These are phyloP conservation scores for Penicillium antarcticum DNA, from an alignment of 495 filamentous ascomycete species.

Conservation along the genomic window DNA sequence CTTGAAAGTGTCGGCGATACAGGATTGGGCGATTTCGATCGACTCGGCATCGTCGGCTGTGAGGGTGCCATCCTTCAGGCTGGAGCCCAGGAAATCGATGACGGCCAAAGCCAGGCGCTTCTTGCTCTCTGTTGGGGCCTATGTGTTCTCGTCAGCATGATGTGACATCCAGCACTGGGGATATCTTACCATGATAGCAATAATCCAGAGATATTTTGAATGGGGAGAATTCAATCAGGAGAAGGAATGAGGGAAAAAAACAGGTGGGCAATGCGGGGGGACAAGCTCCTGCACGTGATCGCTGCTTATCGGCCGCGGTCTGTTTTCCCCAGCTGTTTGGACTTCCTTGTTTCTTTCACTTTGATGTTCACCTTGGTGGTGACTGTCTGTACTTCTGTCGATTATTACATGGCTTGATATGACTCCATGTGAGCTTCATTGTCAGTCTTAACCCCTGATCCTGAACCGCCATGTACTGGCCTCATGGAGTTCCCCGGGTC, in stretches of 20 bases:
- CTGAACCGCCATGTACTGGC: slow-evolving; percentile 85
- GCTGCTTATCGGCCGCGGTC: slow-evolving; percentile 20
- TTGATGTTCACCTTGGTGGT: neutral
- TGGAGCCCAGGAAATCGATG: slow-evolving; percentile 87
- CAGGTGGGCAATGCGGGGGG: slow-evolving; percentile 21
- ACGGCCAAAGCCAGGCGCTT: slow-evolving; percentile 96
- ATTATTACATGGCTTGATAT: slow-evolving; percentile 24
- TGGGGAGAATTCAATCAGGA: slow-evolving; percentile 2
- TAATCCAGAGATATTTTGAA: neutral
- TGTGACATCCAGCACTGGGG: neutral
- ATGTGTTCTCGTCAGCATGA: slow-evolving; percentile 6
- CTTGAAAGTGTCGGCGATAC: slow-evolving; percentile 92
- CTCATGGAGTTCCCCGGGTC: slow-evolving; percentile 83
- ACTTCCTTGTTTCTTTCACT: slow-evolving; percentile 2
- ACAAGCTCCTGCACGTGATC: slow-evolving; percentile 27
- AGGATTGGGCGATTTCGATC: slow-evolving; percentile 87
- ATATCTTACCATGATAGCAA: slow-evolving; percentile 19
- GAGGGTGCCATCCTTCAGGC: slow-evolving; percentile 84
- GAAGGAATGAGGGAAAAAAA: slow-evolving; percentile 16
- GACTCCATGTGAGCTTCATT: slow-evolving; percentile 39
- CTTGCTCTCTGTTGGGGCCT: slow-evolving; percentile 68
- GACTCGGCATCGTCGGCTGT: slow-evolving; percentile 81
- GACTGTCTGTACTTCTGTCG: neutral
- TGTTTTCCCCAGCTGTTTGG: slow-evolving; percentile 5
- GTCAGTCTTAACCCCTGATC: slow-evolving; percentile 22